Conservation (phyloP, 805 yeast species). For the Suhomyces tanzawaensis region DNA sequence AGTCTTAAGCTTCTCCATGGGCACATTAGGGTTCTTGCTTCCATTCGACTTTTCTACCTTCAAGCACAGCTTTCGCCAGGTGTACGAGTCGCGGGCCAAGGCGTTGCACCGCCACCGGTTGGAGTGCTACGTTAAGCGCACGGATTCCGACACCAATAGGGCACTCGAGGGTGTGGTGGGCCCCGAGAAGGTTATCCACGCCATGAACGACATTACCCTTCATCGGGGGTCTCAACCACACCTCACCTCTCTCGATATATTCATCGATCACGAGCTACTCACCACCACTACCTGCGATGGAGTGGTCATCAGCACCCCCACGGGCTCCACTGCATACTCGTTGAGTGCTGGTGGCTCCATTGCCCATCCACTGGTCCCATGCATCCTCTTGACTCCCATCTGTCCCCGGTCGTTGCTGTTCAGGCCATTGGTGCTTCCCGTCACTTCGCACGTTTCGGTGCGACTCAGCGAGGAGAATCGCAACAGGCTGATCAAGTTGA, state of each 20-base stretch:
- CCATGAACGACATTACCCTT: slow-evolving; percentile 88
- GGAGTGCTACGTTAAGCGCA: slow-evolving; percentile 61
- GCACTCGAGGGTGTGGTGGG: not conserved
- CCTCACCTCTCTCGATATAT: slow-evolving; percentile 78
- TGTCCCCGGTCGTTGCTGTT: slow-evolving; percentile 91
- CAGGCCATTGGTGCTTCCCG: slow-evolving; percentile 81
- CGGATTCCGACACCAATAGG: slow-evolving; percentile 11
- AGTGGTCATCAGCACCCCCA: slow-evolving; percentile 79
- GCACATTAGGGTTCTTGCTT: slow-evolving; percentile 83
- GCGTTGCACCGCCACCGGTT: slow-evolving; percentile 76
- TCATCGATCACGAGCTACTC: slow-evolving; percentile 76
- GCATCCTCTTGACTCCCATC: slow-evolving; percentile 81
- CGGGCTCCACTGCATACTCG: slow-evolving; percentile 94
- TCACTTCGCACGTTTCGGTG: slow-evolving; percentile 68
- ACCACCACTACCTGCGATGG: slow-evolving; percentile 95
- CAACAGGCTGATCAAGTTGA: slow-evolving; percentile 48
- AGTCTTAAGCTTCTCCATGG: slow-evolving; percentile 81
- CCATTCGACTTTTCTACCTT: slow-evolving; percentile 79
- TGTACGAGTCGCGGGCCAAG: slow-evolving; percentile 64
- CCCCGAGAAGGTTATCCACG: slow-evolving; percentile 50
- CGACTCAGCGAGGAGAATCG: slow-evolving; percentile 52
- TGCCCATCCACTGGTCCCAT: slow-evolving; percentile 83
- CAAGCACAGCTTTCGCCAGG: slow-evolving; percentile 57
- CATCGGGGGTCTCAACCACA: slow-evolving; percentile 90
- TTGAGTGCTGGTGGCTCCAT: slow-evolving; percentile 89